A percentile compares a stretch with the other conserved stretches of the same genome.
Conservation (phyloP, 495 filamentous ascomycete species). For the Neurospora sublineolata region DNA sequence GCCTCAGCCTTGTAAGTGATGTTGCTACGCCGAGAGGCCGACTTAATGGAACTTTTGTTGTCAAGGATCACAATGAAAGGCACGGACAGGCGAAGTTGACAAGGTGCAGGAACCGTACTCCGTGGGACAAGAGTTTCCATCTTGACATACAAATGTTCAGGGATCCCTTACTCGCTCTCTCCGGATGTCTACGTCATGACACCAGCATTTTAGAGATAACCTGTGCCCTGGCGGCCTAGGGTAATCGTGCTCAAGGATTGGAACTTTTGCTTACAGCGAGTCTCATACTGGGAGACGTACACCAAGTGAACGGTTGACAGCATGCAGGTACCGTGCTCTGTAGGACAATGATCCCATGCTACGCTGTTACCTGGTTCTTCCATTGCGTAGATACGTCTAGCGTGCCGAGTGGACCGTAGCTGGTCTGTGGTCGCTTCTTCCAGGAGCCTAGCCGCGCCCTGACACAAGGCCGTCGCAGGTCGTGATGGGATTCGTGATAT, state of each 20-base stretch:
- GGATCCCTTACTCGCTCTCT: not conserved
- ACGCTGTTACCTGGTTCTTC: not conserved
- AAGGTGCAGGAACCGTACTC: not conserved
- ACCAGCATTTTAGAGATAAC: not conserved
- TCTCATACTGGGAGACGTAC: not conserved
- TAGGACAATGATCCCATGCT: not conserved
- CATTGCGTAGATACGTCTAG: not conserved
- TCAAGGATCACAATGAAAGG: not conserved
- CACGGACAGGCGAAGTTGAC: not conserved
- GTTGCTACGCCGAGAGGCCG: not conserved
- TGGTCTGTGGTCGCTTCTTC: not conserved
- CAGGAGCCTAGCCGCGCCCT: not conserved
- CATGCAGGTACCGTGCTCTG: not conserved
- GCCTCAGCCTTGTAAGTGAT: not conserved
- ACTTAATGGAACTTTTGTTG: not conserved
- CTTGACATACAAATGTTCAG: not conserved
- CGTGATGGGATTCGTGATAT: not conserved
- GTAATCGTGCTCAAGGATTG: not conserved
- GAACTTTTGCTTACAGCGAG: not conserved
- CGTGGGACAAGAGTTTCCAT: not conserved
- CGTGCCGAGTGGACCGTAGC: not conserved
- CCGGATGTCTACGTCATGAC: not conserved
- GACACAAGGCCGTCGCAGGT: not conserved
- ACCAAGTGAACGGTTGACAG: not conserved
- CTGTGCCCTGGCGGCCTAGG: not conserved